Evolutionary conservation across 2,329 filamentous ascomycete species (phyloP).

Genomic region (Sclerotinia subarctica): DNA sequence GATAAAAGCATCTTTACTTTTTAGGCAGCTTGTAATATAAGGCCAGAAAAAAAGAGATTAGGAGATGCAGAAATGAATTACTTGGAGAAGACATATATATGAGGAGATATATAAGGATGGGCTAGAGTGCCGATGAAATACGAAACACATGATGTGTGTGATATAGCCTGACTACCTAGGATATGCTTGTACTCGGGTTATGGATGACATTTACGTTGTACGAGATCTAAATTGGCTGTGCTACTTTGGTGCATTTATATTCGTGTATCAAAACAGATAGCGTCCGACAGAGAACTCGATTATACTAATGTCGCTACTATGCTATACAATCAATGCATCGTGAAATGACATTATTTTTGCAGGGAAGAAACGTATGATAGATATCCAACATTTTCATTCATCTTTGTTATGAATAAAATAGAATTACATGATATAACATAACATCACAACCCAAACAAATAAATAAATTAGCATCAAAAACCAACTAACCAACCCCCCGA

Average conservation of each 20-base stretch:
- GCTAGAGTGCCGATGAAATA: not conserved
- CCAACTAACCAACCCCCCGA: not conserved
- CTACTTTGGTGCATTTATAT: not conserved
- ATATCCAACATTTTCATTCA: not conserved
- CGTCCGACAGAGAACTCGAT: not conserved
- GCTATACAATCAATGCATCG: not conserved
- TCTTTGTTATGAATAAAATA: too few relatives aligned
- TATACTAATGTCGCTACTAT: not conserved
- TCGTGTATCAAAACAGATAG: not conserved
- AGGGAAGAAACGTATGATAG: not conserved
- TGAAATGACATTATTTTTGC: not conserved
- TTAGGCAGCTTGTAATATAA: not conserved
- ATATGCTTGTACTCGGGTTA: not conserved
- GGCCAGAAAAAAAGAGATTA: not conserved
- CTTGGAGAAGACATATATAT: not conserved
- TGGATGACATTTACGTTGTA: not conserved
- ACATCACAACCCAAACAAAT: not conserved
- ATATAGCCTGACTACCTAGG: too few relatives aligned
- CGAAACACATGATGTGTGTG: too few relatives aligned
- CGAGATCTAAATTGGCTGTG: not conserved
- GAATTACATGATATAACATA: not conserved
- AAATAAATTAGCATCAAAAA: not conserved
- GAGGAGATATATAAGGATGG: not conserved
- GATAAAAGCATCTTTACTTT: not conserved
- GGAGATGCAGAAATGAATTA: conserved; percentile 5